These are phyloP conservation scores for Orbilia blumenaviensis DNA, from an alignment of 2,329 filamentous ascomycete genomes.

Conservation along the genomic window DNA sequence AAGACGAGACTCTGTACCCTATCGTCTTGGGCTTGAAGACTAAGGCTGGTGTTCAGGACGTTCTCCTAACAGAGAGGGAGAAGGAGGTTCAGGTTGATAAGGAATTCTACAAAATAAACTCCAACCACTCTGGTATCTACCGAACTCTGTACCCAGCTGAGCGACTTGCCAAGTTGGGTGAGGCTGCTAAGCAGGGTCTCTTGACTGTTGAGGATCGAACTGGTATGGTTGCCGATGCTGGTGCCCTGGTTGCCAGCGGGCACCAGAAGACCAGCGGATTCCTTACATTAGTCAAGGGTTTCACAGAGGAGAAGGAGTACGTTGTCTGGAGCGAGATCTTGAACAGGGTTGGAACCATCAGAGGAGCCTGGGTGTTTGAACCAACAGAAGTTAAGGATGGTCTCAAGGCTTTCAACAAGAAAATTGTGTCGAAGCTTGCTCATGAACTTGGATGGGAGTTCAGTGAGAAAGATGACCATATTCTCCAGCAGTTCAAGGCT, in stretches of 20 bases:
- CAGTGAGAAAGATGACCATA: constrained; percentile 82
- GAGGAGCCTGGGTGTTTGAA: constrained; percentile 88
- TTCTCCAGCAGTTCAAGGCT: constrained; percentile 93
- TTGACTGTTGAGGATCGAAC: constrained; percentile 89
- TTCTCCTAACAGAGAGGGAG: constrained; percentile 78
- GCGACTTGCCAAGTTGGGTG: constrained; percentile 84
- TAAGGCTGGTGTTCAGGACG: constrained; percentile 79
- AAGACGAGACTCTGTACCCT: constrained; percentile 86
- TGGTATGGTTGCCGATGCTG: constrained; percentile 93
- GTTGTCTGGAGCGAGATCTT: constrained; percentile 96
- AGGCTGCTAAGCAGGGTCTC: constrained; percentile 81
- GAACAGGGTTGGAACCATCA: constrained; percentile 78
- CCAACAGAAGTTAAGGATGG: constrained; percentile 76
- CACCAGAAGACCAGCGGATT: constrained; percentile 94
- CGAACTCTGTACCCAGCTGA: constrained; percentile 86
- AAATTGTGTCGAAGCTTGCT: constrained; percentile 79
- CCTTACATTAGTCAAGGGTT: constrained; percentile 83
- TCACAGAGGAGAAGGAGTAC: constrained; percentile 82
- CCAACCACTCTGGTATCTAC: constrained; percentile 92
- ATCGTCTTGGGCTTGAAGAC: constrained; percentile 87
- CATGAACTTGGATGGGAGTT: constrained; percentile 91
- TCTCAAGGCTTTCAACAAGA: constrained; percentile 82
- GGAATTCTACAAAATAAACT: constrained; percentile 96
- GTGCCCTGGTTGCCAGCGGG: constrained; percentile 85
- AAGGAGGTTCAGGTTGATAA: constrained; percentile 78